These are phyloP conservation scores for Parafenestella ontariensis DNA, from an alignment of 2,329 filamentous ascomycete species.

Conservation along the genomic window DNA sequence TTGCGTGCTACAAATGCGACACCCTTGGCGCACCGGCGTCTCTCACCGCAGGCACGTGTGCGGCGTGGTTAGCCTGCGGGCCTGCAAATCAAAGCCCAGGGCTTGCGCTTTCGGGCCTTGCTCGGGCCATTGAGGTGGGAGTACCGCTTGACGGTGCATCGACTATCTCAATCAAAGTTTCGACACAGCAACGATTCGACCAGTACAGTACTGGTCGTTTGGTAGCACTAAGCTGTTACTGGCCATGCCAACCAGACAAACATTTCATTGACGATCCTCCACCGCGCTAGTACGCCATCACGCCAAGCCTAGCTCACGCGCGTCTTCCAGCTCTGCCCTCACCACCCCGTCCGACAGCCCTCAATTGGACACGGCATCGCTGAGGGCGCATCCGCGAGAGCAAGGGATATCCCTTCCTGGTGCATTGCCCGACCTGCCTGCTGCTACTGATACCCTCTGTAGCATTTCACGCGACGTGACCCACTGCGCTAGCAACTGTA, in stretches of 20 bases:
- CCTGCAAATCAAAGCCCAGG: no score
- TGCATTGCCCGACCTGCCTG: not conserved
- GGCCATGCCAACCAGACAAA: not conserved
- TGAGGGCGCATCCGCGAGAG: conserved; percentile 1
- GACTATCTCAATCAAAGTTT: not conserved
- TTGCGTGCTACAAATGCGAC: conserved; percentile 2
- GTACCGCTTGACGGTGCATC: conserved; percentile 9
- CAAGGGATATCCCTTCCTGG: conserved; percentile 4
- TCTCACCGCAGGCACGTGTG: not conserved
- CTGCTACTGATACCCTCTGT: not conserved
- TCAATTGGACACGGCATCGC: conserved; percentile 12
- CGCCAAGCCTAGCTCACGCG: conserved; percentile 4
- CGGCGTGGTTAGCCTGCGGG: not conserved
- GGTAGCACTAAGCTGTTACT: not conserved
- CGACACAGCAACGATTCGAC: not conserved
- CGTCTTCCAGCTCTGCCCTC: conserved; percentile 10
- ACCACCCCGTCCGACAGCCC: not conserved
- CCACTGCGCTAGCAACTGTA: not conserved
- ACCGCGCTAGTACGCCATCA: conserved; percentile 5
- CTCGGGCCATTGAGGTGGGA: no score
- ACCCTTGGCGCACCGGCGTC: conserved; percentile 1
- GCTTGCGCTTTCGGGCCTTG: no score
- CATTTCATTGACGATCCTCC: conserved; percentile 16
- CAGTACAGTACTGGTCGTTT: not conserved
- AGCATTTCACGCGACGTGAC: not conserved